A percentile compares a stretch with the other conserved stretches of the same genome.
Evolutionary conservation across 179 eudicot species (phyloP).

Genomic region (Beta lomatogona): DNA sequence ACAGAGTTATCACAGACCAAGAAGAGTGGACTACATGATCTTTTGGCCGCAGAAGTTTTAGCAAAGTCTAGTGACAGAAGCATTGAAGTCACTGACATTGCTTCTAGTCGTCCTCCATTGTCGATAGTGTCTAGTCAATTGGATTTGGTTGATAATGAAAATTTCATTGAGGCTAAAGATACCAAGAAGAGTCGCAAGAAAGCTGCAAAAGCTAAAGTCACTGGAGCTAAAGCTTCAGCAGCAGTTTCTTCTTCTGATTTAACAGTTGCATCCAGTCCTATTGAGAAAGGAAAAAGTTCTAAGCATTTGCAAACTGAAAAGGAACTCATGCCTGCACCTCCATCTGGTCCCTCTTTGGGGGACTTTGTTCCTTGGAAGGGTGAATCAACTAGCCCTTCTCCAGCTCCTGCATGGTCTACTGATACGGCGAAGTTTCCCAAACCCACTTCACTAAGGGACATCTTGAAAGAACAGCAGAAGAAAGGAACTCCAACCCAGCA

Average conservation of each 20-base stretch:
- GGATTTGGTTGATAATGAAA: slow-evolving; percentile 49
- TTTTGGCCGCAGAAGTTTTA: slow-evolving; percentile 61
- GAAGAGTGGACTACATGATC: slow-evolving; percentile 77
- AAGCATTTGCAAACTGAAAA: slow-evolving; percentile 57
- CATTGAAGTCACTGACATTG: slow-evolving; percentile 35
- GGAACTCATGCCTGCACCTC: slow-evolving; percentile 75
- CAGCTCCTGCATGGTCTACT: slow-evolving; percentile 88
- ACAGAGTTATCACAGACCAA: slow-evolving; percentile 48
- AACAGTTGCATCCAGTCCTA: slow-evolving; percentile 54
- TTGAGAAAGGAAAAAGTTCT: slow-evolving; percentile 59
- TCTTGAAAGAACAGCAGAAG: slow-evolving; percentile 75
- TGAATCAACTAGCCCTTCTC: slow-evolving; percentile 61
- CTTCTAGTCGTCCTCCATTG: slow-evolving; percentile 36
- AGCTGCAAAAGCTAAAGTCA: slow-evolving; percentile 80
- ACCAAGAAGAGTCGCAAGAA: slow-evolving; percentile 90
- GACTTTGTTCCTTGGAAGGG: slow-evolving; percentile 96
- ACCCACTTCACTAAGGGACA: slow-evolving; percentile 84
- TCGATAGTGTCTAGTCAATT: slow-evolving; percentile 37
- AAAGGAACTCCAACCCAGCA: slow-evolving; percentile 47
- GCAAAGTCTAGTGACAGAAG: slow-evolving; percentile 54
- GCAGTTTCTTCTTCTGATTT: slow-evolving; percentile 44
- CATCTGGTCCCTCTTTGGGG: slow-evolving; percentile 89
- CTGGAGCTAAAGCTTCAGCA: slow-evolving; percentile 51
- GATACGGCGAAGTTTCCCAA: slow-evolving; percentile 69
- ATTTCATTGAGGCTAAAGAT: slow-evolving; percentile 92